These are phyloP conservation scores for Fusarium lyarnte DNA, from an alignment of 2,329 filamentous ascomycete species.

Conservation along the genomic window DNA sequence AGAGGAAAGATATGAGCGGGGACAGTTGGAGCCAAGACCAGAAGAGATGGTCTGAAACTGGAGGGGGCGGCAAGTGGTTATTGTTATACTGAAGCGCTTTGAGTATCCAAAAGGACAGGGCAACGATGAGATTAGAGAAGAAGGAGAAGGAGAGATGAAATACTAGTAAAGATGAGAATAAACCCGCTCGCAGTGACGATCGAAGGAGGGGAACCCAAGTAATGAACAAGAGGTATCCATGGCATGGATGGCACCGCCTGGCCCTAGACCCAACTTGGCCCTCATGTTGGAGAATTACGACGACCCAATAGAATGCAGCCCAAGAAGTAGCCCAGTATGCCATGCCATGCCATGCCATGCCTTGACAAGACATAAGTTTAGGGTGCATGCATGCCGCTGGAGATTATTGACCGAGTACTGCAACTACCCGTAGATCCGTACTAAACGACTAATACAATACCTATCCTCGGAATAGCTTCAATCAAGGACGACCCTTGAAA, in stretches of 20 bases:
- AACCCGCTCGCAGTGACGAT: slow-evolving; percentile 12
- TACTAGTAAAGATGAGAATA: slow-evolving; percentile 13
- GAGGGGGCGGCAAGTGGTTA: not conserved
- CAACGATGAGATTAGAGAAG: not conserved
- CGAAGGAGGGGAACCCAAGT: slow-evolving; percentile 25
- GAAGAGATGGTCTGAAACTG: not conserved
- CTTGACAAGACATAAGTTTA: slow-evolving; percentile 5
- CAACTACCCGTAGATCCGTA: slow-evolving; percentile 9
- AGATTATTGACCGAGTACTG: not conserved
- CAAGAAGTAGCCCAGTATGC: not conserved
- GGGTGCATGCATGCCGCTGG: not conserved
- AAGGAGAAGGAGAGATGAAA: slow-evolving; percentile 3
- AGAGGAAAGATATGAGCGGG: slow-evolving; percentile 41
- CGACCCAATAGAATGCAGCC: slow-evolving; percentile 6
- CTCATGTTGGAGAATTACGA: slow-evolving; percentile 14
- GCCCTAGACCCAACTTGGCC: slow-evolving; percentile 27
- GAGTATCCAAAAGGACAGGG: not conserved
- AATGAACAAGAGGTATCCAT: not conserved
- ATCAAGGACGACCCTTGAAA: not conserved
- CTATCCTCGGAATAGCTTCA: not conserved
- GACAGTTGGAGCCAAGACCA: slow-evolving; percentile 23
- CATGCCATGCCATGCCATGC: not conserved
- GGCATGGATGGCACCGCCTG: slow-evolving; percentile 15
- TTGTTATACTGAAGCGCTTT: not conserved
- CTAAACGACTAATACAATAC: not conserved